Evolutionary conservation across 495 filamentous ascomycete species (phyloP).

Genomic region (Corynascus novoguineensis): DNA sequence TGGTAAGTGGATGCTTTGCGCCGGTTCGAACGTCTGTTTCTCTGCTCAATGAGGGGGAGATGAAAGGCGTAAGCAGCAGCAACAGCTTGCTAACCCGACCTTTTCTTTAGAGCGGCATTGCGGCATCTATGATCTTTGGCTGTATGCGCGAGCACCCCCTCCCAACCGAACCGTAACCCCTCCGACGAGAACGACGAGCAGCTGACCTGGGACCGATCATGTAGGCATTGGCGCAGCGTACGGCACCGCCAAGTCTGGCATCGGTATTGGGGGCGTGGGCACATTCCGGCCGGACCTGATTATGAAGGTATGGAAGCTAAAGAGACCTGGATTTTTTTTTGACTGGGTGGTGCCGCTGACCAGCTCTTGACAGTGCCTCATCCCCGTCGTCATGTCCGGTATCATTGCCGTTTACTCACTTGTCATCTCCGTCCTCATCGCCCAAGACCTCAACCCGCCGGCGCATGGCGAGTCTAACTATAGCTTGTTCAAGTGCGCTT

Average conservation of each 20-base stretch:
- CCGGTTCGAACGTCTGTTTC: background rate
- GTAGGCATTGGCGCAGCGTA: conserved; percentile 89
- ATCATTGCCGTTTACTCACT: conserved; percentile 98
- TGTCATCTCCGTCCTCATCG: conserved; percentile 92
- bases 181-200: conserved; percentile 9
- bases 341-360: background rate
- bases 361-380: conserved; percentile 58
- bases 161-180: background rate
- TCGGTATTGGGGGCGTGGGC: conserved; percentile 91
- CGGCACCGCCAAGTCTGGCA: conserved; percentile 94
- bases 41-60: background rate
- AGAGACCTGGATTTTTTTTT: background rate
- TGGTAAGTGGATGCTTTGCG: conserved; percentile 53
- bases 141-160: conserved; percentile 51
- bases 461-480: conserved; percentile 52
- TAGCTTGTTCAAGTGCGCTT: conserved; percentile 72
- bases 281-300: conserved; percentile 91
- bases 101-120: conserved; percentile 68
- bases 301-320: conserved; percentile 73
- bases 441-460: conserved; percentile 70
- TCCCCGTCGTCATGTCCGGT: conserved; percentile 98
- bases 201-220: conserved; percentile 24
- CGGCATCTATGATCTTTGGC: conserved; percentile 91
- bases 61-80: background rate
- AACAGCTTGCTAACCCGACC: conserved; percentile 32